Evolutionary conservation across 169 alveolate genomes (phyloP).

Genomic region (Plasmodium knowlesi): DNA sequence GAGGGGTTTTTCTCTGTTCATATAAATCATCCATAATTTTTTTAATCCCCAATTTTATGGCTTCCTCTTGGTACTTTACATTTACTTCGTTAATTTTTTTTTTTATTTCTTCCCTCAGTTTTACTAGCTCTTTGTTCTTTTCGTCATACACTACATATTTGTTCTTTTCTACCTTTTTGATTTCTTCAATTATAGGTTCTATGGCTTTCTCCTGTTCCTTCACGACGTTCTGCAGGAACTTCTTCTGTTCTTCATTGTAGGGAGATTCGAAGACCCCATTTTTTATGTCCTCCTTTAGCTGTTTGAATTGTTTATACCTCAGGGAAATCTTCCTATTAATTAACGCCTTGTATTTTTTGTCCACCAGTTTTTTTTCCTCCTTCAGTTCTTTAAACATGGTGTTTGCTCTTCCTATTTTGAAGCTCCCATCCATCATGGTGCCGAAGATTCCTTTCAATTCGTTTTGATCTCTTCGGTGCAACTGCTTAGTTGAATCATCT

Average conservation of each 20-base stretch:
- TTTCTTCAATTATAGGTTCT: conserved; percentile 77
- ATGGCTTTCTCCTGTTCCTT: conserved; percentile 76
- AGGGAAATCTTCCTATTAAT: conserved; percentile 34
- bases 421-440: conserved; percentile 63
- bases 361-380: conserved; percentile 60
- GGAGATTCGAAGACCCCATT: conserved; percentile 79
- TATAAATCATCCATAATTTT: conserved; percentile 36
- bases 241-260: conserved; percentile 80
- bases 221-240: conserved; percentile 64
- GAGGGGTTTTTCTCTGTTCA: conserved; percentile 79
- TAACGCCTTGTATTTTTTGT: conserved; percentile 27
- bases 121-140: conserved; percentile 77
- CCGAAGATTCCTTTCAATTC: conserved; percentile 50
- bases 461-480: background rate
- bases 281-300: conserved; percentile 52
- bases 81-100: conserved; percentile 76
- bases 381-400: conserved; percentile 68
- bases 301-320: conserved; percentile 46
- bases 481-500: background rate
- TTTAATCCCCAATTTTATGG: conserved; percentile 50
- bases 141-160: conserved; percentile 76
- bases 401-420: conserved; percentile 73
- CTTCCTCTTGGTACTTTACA: conserved; percentile 46
- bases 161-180: conserved; percentile 76
- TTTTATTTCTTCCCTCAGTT: conserved; percentile 75